These are phyloP conservation scores for Afroboletus lepidellus DNA, from an alignment of 1,284 basidiomycete genomes.

Conservation along the genomic window DNA sequence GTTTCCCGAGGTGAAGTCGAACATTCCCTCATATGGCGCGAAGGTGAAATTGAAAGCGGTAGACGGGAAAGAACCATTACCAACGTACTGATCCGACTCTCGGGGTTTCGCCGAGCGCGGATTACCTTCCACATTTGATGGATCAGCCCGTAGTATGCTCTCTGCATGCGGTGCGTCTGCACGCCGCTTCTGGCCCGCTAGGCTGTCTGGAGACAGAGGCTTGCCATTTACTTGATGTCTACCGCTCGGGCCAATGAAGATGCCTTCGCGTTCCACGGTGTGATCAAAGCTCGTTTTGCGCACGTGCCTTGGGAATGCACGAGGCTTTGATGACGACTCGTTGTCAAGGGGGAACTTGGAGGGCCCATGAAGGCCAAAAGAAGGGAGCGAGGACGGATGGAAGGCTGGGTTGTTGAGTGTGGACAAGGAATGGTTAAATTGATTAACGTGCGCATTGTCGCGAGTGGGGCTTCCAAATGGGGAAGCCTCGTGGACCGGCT, in stretches of 20 bases:
- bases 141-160: slow-evolving; percentile 73
- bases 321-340: slow-evolving; percentile 42
- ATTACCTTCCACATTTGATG: slow-evolving; percentile 52
- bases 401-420: slow-evolving; percentile 50
- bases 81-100: slow-evolving; percentile 39
- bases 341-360: slow-evolving; percentile 42
- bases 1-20: slow-evolving; percentile 43
- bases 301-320: slow-evolving; percentile 76
- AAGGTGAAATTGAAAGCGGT: slow-evolving; percentile 78
- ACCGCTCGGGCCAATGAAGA: slow-evolving; percentile 55
- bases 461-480: slow-evolving; percentile 34
- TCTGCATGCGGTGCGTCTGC: slow-evolving; percentile 74
- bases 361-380: slow-evolving; percentile 58
- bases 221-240: slow-evolving; percentile 79
- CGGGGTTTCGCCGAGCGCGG: slow-evolving; percentile 24
- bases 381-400: slow-evolving; percentile 67
- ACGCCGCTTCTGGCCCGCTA: slow-evolving; percentile 68
- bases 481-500: slow-evolving; percentile 34
- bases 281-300: slow-evolving; percentile 93
- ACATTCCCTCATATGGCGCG: slow-evolving; percentile 67
- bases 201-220: slow-evolving; percentile 59
- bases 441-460: slow-evolving; percentile 39
- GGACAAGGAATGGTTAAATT: slow-evolving; percentile 43
- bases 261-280: slow-evolving; percentile 70
- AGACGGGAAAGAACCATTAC: slow-evolving; percentile 63